A percentile compares a stretch with the other conserved stretches of the same genome.
Evolutionary conservation across 2,329 filamentous ascomycete genomes (phyloP).

Genomic region (Macrophomina tecta): DNA sequence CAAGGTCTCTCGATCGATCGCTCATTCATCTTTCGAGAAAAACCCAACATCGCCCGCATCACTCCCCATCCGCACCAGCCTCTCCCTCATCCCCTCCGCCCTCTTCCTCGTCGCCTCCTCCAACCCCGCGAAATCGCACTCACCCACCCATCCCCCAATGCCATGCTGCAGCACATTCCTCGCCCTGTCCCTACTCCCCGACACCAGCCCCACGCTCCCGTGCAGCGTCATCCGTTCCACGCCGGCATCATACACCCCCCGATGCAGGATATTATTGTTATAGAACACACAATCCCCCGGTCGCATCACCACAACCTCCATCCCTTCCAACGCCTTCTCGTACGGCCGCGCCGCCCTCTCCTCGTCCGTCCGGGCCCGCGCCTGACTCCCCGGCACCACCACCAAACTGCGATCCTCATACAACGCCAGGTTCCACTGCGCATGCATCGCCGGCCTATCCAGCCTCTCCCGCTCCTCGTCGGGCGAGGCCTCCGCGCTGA

Average conservation of each 20-base stretch:
- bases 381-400: constrained; percentile 79
- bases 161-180: constrained; percentile 79
- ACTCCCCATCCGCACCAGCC: constrained; percentile 67
- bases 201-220: constrained; percentile 70
- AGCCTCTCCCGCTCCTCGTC: constrained; percentile 72
- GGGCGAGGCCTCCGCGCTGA: constrained; percentile 67
- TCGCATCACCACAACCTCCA: constrained; percentile 69
- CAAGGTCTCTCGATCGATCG: no score
- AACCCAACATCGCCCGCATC: constrained; percentile 68
- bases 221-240: constrained; percentile 74
- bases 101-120: constrained; percentile 45
- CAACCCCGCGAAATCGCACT: constrained; percentile 62
- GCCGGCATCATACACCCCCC: constrained; percentile 66
- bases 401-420: constrained; percentile 75
- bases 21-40: constrained; percentile 44
- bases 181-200: constrained; percentile 63
- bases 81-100: constrained; percentile 64
- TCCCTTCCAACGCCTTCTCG: constrained; percentile 65
- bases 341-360: constrained; percentile 74
- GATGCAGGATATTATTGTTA: constrained; percentile 85
- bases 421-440: constrained; percentile 87
- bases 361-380: constrained; percentile 68
- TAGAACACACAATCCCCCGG: constrained; percentile 87
- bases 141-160: constrained; percentile 68
- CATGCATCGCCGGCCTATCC: constrained; percentile 68